Percentiles rank a stretch among this genome's conserved stretches.
Evolutionary conservation across 345 rosid species (phyloP).

Genomic region (Mercurialis annua): DNA sequence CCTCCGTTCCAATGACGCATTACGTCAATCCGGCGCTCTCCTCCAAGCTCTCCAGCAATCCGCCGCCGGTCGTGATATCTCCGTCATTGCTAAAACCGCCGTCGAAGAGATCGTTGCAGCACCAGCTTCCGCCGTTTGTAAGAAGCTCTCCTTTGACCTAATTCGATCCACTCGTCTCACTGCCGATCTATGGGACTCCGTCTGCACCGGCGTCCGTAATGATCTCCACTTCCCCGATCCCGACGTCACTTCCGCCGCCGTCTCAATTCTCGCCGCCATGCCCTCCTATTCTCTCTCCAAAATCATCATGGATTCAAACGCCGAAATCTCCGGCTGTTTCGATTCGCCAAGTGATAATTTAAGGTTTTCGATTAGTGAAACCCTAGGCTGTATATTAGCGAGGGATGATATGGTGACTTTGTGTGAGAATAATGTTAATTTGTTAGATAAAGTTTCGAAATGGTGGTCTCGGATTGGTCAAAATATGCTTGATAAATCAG

Average conservation of each 20-base stretch:
- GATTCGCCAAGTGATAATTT: slow-evolving; percentile 70
- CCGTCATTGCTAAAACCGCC: slow-evolving; percentile 83
- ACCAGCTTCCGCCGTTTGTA: slow-evolving; percentile 95
- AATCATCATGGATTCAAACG: slow-evolving; percentile 65
- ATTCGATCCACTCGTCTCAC: slow-evolving; percentile 95
- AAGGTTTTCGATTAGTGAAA: slow-evolving; percentile 81
- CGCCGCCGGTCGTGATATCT: slow-evolving; percentile 90
- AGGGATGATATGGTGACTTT: slow-evolving; percentile 88
- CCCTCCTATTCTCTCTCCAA: slow-evolving; percentile 79
- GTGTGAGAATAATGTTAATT: slow-evolving; percentile 76
- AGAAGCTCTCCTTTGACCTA: slow-evolving; percentile 91
- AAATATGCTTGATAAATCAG: slow-evolving; percentile 83
- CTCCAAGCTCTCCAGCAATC: slow-evolving; percentile 95
- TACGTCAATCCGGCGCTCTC: slow-evolving; percentile 88
- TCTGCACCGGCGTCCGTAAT: slow-evolving; percentile 66
- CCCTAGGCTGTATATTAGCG: slow-evolving; percentile 84
- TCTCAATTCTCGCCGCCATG: slow-evolving; percentile 84
- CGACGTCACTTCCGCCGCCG: slow-evolving; percentile 85
- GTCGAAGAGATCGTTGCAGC: slow-evolving; percentile 92
- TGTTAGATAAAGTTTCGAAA: slow-evolving; percentile 74
- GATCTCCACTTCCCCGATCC: slow-evolving; percentile 97
- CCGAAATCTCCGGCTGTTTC: slow-evolving; percentile 75
- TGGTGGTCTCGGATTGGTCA: slow-evolving; percentile 88
- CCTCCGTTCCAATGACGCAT: slow-evolving; percentile 96
- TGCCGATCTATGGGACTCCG: slow-evolving; percentile 93